Base-by-base conservation (phyloP, 164 flowering plant genomes). In the Pachysandra terminalis region DNA sequence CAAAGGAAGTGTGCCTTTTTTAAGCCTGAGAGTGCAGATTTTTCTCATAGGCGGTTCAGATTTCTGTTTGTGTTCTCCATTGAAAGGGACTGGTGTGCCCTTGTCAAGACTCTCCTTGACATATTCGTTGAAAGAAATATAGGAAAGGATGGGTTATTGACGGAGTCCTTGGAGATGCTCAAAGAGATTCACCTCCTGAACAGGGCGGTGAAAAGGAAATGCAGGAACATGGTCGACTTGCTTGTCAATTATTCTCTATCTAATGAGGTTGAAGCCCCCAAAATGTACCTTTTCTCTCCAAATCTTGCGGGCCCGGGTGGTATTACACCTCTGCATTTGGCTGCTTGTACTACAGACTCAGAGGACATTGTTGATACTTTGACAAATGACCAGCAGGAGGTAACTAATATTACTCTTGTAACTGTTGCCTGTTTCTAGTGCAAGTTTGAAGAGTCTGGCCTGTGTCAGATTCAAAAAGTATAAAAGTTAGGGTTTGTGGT, bases 381-480 rank as follows among this genome's bases (percentile, higher is more conserved):
- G 74, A 93, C 96, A 59, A 87, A 74, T 78, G 98, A 93, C 67
- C 97, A 93, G 1, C 86, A 73, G 69, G 82, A 84, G 90, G 98
- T 90, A 84, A 24, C 13, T 48, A 21, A 71, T 21, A 56, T 70
- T 55, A 22, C 17, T 16, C 5, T 21, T n/a, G 1, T n/a, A n/a
- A n/a, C n/a, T n/a, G n/a, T n/a, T n/a, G n/a, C n/a, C n/a, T n/a
- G n/a, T n/a, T n/a, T n/a, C n/a, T n/a, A n/a, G n/a, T n/a, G n/a
- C n/a, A n/a, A n/a, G n/a, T n/a, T n/a, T n/a, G n/a, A n/a, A n/a
- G n/a, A n/a, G n/a, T n/a, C n/a, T n/a, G n/a, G n/a, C n/a, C n/a
- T n/a, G n/a, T n/a, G n/a, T n/a, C n/a, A n/a, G n/a, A n/a, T n/a
- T n/a, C n/a, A n/a, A n/a, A n/a, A n/a, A n/a, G n/a, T n/a, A n/a